A percentile compares a stretch with the other conserved stretches of the same genome.
Evolutionary conservation across 345 rosid genomes (phyloP).

Genomic region (Atalantia buxifolia): DNA sequence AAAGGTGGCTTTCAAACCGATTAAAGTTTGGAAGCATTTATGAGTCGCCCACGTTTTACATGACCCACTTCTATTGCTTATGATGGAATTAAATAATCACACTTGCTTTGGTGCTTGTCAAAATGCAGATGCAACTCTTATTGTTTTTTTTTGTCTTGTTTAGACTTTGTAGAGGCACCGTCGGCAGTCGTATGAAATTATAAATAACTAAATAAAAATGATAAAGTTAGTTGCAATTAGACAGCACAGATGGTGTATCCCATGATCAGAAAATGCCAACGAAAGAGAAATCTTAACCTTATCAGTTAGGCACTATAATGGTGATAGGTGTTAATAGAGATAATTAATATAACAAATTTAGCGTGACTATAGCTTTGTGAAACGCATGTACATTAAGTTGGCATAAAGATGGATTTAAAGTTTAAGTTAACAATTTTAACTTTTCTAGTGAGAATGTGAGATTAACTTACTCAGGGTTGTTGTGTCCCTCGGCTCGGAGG

Average conservation of each 20-base stretch:
- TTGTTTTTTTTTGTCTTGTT: not conserved
- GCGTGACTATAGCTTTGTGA: too few species aligned
- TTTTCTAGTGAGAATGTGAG: too few species aligned
- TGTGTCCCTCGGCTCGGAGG: constrained; percentile 57
- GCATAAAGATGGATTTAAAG: too few species aligned
- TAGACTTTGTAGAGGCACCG: not conserved
- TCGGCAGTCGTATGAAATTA: too few species aligned
- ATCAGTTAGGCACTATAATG: not conserved
- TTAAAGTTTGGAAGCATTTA: not conserved
- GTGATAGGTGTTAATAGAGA: not conserved
- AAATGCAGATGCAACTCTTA: not conserved
- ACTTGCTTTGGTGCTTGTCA: not conserved
- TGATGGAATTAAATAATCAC: not conserved
- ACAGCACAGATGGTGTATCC: not conserved
- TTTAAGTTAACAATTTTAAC: too few species aligned
- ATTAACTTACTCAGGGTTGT: constrained; percentile 46
- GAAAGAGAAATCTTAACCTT: not conserved
- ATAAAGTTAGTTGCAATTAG: not conserved
- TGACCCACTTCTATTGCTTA: not conserved
- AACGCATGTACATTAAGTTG: too few species aligned
- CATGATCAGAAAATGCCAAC: too few species aligned
- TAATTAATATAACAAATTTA: not conserved
- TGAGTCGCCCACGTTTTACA: not conserved
- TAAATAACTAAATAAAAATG: not conserved
- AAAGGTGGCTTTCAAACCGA: not conserved